Evolutionary conservation across 495 filamentous ascomycete species (phyloP).

Genomic region (Clohesyomyces aquaticus): DNA sequence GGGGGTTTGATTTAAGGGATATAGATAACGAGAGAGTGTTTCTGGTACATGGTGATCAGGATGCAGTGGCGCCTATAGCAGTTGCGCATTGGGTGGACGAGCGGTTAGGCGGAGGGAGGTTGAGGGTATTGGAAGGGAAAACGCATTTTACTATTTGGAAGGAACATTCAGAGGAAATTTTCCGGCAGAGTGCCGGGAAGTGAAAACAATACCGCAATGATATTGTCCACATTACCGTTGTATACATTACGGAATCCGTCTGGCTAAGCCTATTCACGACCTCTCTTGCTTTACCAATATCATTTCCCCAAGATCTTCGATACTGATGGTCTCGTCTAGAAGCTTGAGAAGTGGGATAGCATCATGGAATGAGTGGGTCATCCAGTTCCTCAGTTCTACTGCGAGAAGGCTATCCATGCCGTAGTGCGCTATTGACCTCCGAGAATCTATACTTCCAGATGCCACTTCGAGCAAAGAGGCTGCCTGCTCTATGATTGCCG

Average conservation of each 20-base stretch:
- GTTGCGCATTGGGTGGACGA: constrained; percentile 31
- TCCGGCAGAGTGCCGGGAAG: constrained; percentile 29
- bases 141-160: constrained; percentile 38
- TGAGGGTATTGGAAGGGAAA: constrained; percentile 30
- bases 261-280: too few relatives aligned
- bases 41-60: constrained; percentile 33
- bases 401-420: not conserved
- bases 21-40: constrained; percentile 30
- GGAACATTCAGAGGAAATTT: constrained; percentile 34
- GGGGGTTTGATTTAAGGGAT: constrained; percentile 33
- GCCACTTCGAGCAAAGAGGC: not conserved
- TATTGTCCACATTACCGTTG: too few relatives aligned
- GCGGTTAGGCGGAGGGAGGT: constrained; percentile 28
- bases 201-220: too few relatives aligned
- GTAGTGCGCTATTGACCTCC: not conserved
- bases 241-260: too few relatives aligned
- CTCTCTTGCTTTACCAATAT: too few relatives aligned
- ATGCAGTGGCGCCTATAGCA: constrained; percentile 20
- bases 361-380: too few relatives aligned
- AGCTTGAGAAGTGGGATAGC: too few relatives aligned
- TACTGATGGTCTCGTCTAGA: too few relatives aligned
- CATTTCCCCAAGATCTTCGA: too few relatives aligned
- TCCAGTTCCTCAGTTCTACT: not conserved
- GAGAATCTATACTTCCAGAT: not conserved
- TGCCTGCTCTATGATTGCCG: not conserved